phyloP scores from a whole-genome alignment of 2,329 filamentous ascomycete species.

The Stagonosporopsis cucurbitacearum region DNA sequence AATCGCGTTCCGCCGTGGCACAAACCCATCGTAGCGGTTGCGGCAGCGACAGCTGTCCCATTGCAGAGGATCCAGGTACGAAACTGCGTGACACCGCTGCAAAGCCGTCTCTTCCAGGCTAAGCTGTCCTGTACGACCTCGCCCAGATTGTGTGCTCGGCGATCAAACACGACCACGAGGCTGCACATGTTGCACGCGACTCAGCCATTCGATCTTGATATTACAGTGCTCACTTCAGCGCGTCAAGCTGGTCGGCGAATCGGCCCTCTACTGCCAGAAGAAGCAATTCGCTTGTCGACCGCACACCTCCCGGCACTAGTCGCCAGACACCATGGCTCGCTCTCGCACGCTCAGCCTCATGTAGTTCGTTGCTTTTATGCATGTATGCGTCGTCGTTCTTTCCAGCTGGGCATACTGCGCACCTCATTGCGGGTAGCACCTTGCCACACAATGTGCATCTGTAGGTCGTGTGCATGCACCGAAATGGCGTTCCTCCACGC shows the following conservation, averaged over 20 bases:
- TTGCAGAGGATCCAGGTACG: conserved; percentile 17
- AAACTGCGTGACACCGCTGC: conserved; percentile 20
- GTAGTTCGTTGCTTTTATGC: conserved; percentile 25
- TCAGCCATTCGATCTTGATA: conserved; percentile 4
- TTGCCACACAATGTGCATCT: conserved; percentile 18
- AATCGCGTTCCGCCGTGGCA: conserved; percentile 21
- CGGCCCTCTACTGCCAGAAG: conserved; percentile 10
- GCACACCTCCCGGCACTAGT: conserved; percentile 8
- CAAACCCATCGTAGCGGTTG: conserved; percentile 24
- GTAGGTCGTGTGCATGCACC: conserved; percentile 10
- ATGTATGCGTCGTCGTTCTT: conserved; percentile 20
- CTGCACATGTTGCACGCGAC: conserved; percentile 22
- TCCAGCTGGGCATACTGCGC: conserved; percentile 22
- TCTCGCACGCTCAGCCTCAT: conserved; percentile 13
- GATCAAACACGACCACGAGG: conserved; percentile 29
- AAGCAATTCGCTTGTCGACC: conserved; percentile 17
- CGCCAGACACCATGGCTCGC: conserved; percentile 10
- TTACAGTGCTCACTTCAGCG: not conserved
- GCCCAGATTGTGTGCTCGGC: conserved; percentile 30
- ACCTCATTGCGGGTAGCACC: conserved; percentile 14
- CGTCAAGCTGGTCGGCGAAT: conserved; percentile 10
- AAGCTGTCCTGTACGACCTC: conserved; percentile 16
- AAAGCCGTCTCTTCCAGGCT: conserved; percentile 19
- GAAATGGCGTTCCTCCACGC: conserved; percentile 8
- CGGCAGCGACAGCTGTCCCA: conserved; percentile 21